Conservation (phyloP, 345 rosid genomes). For the Cochlearia excelsa region DNA sequence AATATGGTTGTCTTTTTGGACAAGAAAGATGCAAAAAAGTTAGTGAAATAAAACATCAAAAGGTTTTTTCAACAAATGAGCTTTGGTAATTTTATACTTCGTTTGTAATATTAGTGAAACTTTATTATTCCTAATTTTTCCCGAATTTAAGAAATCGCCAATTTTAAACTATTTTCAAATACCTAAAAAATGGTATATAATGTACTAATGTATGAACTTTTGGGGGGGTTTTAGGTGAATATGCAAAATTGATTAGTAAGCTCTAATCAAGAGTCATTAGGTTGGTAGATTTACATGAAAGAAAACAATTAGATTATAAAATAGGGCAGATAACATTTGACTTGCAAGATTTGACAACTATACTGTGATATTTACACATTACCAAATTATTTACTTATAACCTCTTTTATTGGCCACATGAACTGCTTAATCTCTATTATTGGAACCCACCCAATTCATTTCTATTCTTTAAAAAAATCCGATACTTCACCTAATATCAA, state of each 20-base stretch:
- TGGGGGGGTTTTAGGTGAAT: constrained; percentile 19
- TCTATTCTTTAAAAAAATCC: not conserved
- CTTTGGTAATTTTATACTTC: not conserved
- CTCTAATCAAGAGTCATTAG: constrained; percentile 21
- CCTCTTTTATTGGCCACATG: constrained; percentile 18
- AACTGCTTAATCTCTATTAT: constrained; percentile 25
- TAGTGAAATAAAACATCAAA: not conserved
- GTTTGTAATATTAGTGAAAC: constrained; percentile 13
- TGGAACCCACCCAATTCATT: constrained; percentile 19
- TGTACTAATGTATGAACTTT: not conserved
- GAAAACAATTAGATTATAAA: constrained; percentile 15
- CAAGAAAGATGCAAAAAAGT: not conserved
- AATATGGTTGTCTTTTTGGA: constrained; percentile 5
- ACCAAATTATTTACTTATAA: constrained; percentile 29
- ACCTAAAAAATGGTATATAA: not conserved
- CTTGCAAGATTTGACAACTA: constrained; percentile 29
- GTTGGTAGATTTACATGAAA: constrained; percentile 29
- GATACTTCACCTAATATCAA: not conserved
- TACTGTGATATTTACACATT: constrained; percentile 29
- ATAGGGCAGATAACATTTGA: constrained; percentile 29
- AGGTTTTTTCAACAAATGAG: constrained; percentile 7
- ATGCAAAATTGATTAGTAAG: constrained; percentile 24
- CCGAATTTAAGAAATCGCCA: not conserved
- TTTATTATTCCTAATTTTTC: constrained; percentile 5
- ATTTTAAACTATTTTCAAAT: not conserved